A percentile compares a stretch with the other conserved stretches of the same genome.
Conservation (phyloP, 202 grass and related monocot species). For the Panicum virgatum region DNA sequence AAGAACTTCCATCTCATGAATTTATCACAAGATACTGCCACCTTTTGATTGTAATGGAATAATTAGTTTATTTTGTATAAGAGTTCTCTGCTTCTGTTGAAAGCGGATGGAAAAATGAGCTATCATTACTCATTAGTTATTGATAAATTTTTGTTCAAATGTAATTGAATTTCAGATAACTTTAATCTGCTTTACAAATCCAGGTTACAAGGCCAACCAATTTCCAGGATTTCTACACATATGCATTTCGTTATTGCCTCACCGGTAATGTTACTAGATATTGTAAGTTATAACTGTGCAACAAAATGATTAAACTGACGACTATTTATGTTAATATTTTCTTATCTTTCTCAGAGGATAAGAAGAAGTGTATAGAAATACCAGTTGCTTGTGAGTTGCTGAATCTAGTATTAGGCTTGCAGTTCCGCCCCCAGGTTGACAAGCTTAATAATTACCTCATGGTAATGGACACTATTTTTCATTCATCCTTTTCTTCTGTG, state of each 20-base stretch:
- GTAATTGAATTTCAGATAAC: constrained; percentile 13
- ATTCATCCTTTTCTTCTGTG: constrained; percentile 12
- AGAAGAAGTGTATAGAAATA: constrained; percentile 97
- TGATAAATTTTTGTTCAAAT: constrained; percentile 20
- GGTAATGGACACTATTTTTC: constrained; percentile 52
- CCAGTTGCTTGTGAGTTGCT: constrained; percentile 85
- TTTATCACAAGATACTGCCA: constrained; percentile 14
- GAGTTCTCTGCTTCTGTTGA: too few relatives aligned
- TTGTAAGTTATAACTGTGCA: not conserved
- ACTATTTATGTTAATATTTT: constrained; percentile 32
- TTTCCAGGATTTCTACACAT: constrained; percentile 92
- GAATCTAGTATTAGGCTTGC: constrained; percentile 80
- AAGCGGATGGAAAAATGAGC: not conserved
- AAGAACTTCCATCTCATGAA: not conserved
- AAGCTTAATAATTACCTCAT: constrained; percentile 87
- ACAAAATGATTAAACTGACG: not conserved
- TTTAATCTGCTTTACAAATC: constrained; percentile 26
- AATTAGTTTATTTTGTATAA: not conserved
- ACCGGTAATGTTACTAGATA: constrained; percentile 62
- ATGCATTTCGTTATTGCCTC: constrained; percentile 94
- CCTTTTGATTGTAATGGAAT: constrained; percentile 19
- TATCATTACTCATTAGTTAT: not conserved
- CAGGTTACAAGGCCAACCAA: constrained; percentile 85
- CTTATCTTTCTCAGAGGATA: constrained; percentile 68
- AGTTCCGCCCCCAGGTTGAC: constrained; percentile 73